Evolutionary conservation across 2,329 filamentous ascomycete species (phyloP), one percentile per base, ranked within the genome.

Genomic region (Huntiella bhutanensis): DNA sequence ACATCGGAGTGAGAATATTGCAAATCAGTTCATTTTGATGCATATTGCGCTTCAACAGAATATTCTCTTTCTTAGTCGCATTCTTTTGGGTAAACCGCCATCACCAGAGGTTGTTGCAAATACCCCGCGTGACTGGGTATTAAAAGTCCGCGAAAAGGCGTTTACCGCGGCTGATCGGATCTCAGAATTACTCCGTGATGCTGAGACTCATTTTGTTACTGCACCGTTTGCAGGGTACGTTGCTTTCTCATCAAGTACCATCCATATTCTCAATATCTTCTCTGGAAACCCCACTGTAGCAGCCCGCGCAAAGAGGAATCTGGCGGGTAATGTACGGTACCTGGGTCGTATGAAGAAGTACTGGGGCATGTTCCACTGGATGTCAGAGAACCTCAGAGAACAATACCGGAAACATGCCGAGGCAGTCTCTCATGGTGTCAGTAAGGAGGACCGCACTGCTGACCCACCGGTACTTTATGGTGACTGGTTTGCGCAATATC

Each of bases 351-450:
- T 96, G 83, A 95, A 94, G 67, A 83, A 83, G 50, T 87, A 91
- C 56, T 98, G 91, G 91, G 91, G 88, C 50, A 93, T 95, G 81
- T 95, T 96, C 58, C 84, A 94, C 58, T 95, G 86, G 64, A 87
- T 96, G 73, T 80, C 85, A 1, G 87, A 96, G 58, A 91, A 88
- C 55, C 70, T 95, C 33, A 86, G 91, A 50, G 82, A 88, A 46
- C 77, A 92, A 51, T 98, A 94, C 58, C 76, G 82, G 44, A 75
- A 77, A 41, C 88, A 86, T 54, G 79, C 86, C 12, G 86, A 95
- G 59, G 80, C 80, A n/a, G 76, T 79, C 28, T 69, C 79, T 45
- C 73, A 76, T 53, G 41, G 28, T 28, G 6, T 34, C 4, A 33
- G 16, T 12, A 28, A 35, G 28, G 33, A 39, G n/a, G 38, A 36